Evolutionary conservation across 2,329 filamentous ascomycete species (phyloP), one percentile per base, ranked within the genome.

Genomic region (Trichoderma sp.): DNA sequence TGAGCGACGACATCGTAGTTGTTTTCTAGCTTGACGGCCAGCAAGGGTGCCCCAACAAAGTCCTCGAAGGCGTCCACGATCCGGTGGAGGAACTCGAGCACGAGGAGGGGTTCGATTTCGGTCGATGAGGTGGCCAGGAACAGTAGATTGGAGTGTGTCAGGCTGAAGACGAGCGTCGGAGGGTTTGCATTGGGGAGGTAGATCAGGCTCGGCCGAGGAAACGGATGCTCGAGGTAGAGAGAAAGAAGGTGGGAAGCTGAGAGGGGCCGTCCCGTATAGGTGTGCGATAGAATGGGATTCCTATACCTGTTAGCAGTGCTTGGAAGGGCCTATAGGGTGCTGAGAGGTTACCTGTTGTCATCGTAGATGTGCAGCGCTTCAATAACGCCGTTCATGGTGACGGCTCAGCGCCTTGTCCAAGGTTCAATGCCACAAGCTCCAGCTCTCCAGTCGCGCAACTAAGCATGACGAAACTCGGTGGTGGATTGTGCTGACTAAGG

Each of bases 361-460:
- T 98, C 95, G 83, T 93, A 98, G 81, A 99, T 94, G 86, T 98
- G 95, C 79, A 99, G 87, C 80, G 95, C 96, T 86, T 98, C 95
- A 80, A 99, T 93, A 80, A 93, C 90, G 84, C 93, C 90, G 84
- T 89, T 93, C 92, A 95, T 95, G 81, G 82, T 90, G 81, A 79
- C 74, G 73, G 74, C 76, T 24, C 75, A 74, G 76, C 78, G 75
- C 77, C 78, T 76, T 75, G 34, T 34, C 51, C 53, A 70, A 51
- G 58, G 18, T 62, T 66, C 47, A 53, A 24, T 60, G 66, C 65
- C 43, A 53, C 58, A 64, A 67, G 71, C 62, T 73, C 61, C 32
- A 71, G 34, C 51, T 34, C 14, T 21, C n/a, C 18, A 26, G 67
- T 70, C 62, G 63, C 69, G 72, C 65, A 32, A 72, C 62, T 66